These are phyloP conservation scores for Trypanosoma lewisi DNA, from an alignment of 208 protist species.

Conservation along the genomic window DNA sequence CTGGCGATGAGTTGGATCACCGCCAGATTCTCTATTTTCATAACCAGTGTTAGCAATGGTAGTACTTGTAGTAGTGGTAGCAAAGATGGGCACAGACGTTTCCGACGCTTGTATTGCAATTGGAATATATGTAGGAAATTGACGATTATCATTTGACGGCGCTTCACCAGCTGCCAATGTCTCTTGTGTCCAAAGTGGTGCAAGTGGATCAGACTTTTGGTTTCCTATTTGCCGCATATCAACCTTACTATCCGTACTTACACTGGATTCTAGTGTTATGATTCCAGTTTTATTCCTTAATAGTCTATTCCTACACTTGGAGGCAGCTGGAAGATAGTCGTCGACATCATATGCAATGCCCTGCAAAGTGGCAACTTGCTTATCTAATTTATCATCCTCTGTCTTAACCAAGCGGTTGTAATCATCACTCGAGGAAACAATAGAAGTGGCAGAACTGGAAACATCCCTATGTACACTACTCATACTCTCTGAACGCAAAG, in stretches of 20 bases:
- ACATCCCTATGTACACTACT: too few species aligned
- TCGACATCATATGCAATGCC: conserved; percentile 61
- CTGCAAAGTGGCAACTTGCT: conserved; percentile 25
- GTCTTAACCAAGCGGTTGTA: background rate
- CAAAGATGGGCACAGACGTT: too few species aligned
- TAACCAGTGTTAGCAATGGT: background rate
- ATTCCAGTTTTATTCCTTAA: conserved; percentile 19
- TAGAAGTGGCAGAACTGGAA: too few species aligned
- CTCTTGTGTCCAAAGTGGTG: background rate
- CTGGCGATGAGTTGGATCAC: background rate
- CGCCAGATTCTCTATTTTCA: background rate
- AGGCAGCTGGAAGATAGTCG: conserved; percentile 24
- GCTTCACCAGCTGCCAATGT: background rate
- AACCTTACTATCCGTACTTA: background rate
- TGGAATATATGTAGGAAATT: background rate
- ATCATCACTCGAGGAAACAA: conserved; percentile 11
- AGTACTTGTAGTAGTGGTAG: too few species aligned
- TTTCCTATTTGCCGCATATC: background rate
- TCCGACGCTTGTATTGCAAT: background rate
- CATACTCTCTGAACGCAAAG: background rate
- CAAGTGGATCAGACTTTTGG: background rate
- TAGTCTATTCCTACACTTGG: background rate
- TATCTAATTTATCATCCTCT: background rate
- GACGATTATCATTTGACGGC: background rate
- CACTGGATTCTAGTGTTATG: background rate